These are phyloP conservation scores for Ehretia macrophylla DNA, from an alignment of 257 asterid genomes.

Conservation along the genomic window DNA sequence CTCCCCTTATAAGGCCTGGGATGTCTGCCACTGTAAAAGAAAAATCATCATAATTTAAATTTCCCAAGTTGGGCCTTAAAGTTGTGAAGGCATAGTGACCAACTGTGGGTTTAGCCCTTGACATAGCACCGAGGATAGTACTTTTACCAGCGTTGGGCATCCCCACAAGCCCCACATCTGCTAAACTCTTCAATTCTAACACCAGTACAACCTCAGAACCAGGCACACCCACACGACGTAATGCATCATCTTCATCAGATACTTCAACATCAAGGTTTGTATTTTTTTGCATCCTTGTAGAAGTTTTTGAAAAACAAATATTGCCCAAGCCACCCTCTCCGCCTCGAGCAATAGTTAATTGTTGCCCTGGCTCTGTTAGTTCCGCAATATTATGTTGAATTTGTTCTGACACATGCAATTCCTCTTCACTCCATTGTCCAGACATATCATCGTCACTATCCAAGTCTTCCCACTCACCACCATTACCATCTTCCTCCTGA, in stretches of 20 bases:
- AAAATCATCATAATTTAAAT: slow-evolving; percentile 58
- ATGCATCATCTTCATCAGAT: slow-evolving; percentile 32
- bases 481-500: slow-evolving; percentile 31
- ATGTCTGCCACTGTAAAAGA: slow-evolving; percentile 87
- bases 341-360: slow-evolving; percentile 66
- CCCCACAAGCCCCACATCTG: slow-evolving; percentile 94
- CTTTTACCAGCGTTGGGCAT: slow-evolving; percentile 98
- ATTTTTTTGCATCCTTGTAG: slow-evolving; percentile 22
- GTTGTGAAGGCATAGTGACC: slow-evolving; percentile 97
- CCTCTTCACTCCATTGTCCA: slow-evolving; percentile 42
- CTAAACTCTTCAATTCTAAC: slow-evolving; percentile 86
- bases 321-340: slow-evolving; percentile 93
- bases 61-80: slow-evolving; percentile 83
- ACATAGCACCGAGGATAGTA: slow-evolving; percentile 88
- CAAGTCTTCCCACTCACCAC: slow-evolving; percentile 29
- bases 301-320: slow-evolving; percentile 26
- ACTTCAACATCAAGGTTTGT: slow-evolving; percentile 21
- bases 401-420: slow-evolving; percentile 28
- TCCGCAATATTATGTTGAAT: slow-evolving; percentile 72
- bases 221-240: slow-evolving; percentile 44
- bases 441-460: slow-evolving; percentile 28
- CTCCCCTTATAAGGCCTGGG: slow-evolving; percentile 85
- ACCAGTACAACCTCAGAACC: slow-evolving; percentile 67
- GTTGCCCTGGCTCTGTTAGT: slow-evolving; percentile 75
- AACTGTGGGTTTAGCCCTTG: slow-evolving; percentile 76